phyloP scores from a whole-genome alignment of 495 filamentous ascomycete genomes.

The Melanomma pulvis-pyrius region DNA sequence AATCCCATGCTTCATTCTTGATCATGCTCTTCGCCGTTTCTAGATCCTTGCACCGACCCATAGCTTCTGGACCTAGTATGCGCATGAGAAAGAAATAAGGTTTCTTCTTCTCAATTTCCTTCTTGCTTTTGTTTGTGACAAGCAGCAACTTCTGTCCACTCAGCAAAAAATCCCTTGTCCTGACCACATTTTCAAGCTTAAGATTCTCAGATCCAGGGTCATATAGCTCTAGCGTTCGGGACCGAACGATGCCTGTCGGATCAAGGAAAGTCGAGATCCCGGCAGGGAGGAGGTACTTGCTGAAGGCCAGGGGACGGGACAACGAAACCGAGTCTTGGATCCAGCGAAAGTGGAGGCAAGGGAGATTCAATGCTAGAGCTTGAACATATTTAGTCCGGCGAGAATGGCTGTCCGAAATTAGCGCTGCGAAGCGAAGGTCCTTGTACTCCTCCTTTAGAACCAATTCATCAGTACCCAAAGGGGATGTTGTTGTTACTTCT shows the following conservation, averaged over 20 bases:
- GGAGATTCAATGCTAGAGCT: conserved; percentile 85
- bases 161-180: conserved; percentile 62
- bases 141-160: conserved; percentile 70
- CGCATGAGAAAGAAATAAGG: conserved; percentile 74
- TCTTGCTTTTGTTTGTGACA: conserved; percentile 68
- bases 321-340: conserved; percentile 69
- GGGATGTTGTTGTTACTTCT: conserved; percentile 1
- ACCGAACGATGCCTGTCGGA: conserved; percentile 67
- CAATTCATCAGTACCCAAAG: conserved; percentile 36
- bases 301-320: conserved; percentile 68
- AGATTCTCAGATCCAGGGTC: conserved; percentile 54
- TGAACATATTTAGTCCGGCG: conserved; percentile 95
- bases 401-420: conserved; percentile 85
- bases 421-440: conserved; percentile 72
- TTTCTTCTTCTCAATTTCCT: conserved; percentile 59
- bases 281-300: conserved; percentile 80
- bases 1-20: conserved; percentile 64
- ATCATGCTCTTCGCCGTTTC: conserved; percentile 63
- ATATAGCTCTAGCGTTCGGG: conserved; percentile 65
- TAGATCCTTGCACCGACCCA: conserved; percentile 66
- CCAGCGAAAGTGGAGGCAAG: conserved; percentile 82
- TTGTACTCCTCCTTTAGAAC: conserved; percentile 54
- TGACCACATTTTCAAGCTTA: conserved; percentile 58
- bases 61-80: conserved; percentile 69
- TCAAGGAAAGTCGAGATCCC: conserved; percentile 77